phyloP scores from a whole-genome alignment of 75 land plant genomes.

The Chamaecyparis obtusa region DNA sequence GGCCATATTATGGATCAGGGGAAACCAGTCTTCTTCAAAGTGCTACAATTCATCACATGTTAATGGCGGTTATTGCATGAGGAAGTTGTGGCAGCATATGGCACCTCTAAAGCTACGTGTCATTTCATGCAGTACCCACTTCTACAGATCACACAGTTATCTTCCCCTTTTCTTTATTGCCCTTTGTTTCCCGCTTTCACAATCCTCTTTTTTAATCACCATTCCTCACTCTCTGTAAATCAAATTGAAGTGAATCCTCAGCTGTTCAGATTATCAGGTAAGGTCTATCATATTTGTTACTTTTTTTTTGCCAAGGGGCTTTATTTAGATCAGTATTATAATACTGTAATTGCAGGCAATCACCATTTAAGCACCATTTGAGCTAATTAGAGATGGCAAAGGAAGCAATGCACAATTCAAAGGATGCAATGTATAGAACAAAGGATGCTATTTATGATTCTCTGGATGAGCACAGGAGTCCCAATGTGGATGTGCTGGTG shows the following conservation, averaged over 20 bases:
- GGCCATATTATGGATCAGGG: too few relatives aligned
- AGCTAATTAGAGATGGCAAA: not conserved
- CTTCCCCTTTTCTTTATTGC: not conserved
- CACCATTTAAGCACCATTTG: not conserved
- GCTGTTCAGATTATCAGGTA: not conserved
- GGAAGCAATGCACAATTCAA: not conserved
- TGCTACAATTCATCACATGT: not conserved
- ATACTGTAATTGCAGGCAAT: not conserved
- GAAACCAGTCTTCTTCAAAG: too few relatives aligned
- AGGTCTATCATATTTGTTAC: not conserved
- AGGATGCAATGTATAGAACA: not conserved
- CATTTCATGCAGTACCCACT: not conserved
- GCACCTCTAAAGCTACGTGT: not conserved
- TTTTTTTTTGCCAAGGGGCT: not conserved
- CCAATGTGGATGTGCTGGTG: slow-evolving; percentile 27
- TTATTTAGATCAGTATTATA: not conserved
- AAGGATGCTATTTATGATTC: not conserved
- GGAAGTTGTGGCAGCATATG: not conserved
- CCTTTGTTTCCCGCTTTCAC: not conserved
- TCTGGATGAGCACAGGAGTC: not conserved
- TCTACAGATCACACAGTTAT: not conserved
- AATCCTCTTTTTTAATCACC: not conserved
- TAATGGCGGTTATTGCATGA: slow-evolving; percentile 4
- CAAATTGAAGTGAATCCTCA: not conserved
- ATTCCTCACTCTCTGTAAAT: not conserved